Base-by-base conservation (phyloP, 1,284 basidiomycete genomes). In the Heliocybe sulcata region DNA sequence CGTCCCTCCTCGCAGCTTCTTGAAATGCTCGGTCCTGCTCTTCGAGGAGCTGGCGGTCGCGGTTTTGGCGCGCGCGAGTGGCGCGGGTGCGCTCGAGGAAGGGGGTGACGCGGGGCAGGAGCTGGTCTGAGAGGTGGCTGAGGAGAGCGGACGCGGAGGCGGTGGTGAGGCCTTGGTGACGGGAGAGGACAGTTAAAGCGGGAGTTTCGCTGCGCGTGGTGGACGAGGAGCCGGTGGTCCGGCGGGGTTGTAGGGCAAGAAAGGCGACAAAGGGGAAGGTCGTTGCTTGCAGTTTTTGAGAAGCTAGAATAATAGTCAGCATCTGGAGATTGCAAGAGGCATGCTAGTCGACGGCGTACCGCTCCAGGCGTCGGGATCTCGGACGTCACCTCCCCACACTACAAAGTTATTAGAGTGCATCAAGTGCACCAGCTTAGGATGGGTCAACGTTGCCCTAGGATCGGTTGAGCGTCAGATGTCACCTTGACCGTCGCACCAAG, bases 251-350 rank as follows among this genome's bases (percentile, higher is more conserved):
- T 33, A 96, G 79, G 0, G 92, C 87, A 50, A 96, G 72, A 67
- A 98, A 98, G 0, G 92, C 90, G 51, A 98, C 77, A 58, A 94
- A 95, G 0, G 95, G 95, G 63, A 90, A 97, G 0, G 93, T 94
- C 2, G 93, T 96, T 1, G 87, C 85, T 62, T 92, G 86, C 0
- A 97, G 75, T 60, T 94, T 94, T 63, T 91, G 85, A 1, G 91
- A 75, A 6, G 92, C 94, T 92, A 42, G 33, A 31, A 52, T 50
- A 56, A 50, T 52, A 29, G 25, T 27, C 35, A 27, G 49, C 29
- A 19, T 11, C 54, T 42, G 53, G 16, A 11, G 31, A 49, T 50
- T 38, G 12, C 16, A 45, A 6, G 57, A 16, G 51, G 53, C n/a
- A 58, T 65, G 47, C 51, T 1, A 31, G 6, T 23, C 19, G 45